Evolutionary conservation across 352 stramenopile genomes (phyloP).

Genomic region (Saprolegnia diclina): DNA sequence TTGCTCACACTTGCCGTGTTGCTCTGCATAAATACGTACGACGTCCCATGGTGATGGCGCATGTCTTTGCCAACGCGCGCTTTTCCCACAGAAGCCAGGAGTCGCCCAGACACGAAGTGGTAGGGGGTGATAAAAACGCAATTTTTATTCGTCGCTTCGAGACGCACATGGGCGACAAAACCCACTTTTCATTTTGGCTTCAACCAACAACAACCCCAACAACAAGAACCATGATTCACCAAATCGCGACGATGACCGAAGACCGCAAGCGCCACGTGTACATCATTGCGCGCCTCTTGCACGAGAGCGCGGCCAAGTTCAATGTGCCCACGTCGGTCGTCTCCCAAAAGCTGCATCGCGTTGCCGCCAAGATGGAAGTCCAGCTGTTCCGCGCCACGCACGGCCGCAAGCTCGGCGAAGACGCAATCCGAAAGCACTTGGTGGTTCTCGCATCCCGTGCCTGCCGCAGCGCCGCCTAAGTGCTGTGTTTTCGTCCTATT

Average conservation of each 20-base stretch:
- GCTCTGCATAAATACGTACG: too few relatives aligned
- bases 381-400: background rate
- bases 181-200: background rate
- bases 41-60: too few relatives aligned
- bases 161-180: too few relatives aligned
- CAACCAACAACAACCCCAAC: background rate
- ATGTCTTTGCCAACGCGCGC: too few relatives aligned
- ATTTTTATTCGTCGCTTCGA: too few relatives aligned
- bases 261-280: constrained; percentile 10
- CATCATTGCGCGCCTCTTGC: constrained; percentile 4
- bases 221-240: background rate
- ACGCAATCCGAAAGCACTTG: constrained; percentile 9
- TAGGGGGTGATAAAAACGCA: too few relatives aligned
- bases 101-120: too few relatives aligned
- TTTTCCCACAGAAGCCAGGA: too few relatives aligned
- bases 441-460: background rate
- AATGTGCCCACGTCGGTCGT: background rate
- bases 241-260: background rate
- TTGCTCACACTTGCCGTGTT: too few relatives aligned
- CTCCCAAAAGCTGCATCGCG: constrained; percentile 1
- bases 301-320: background rate
- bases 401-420: constrained; percentile 1
- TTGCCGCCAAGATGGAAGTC: background rate
- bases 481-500: too few relatives aligned
- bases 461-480: too few relatives aligned